A percentile compares a stretch with the other conserved stretches of the same genome.
phyloP scores from a whole-genome alignment of 352 stramenopile species.

The Phytophthora brassicae region DNA sequence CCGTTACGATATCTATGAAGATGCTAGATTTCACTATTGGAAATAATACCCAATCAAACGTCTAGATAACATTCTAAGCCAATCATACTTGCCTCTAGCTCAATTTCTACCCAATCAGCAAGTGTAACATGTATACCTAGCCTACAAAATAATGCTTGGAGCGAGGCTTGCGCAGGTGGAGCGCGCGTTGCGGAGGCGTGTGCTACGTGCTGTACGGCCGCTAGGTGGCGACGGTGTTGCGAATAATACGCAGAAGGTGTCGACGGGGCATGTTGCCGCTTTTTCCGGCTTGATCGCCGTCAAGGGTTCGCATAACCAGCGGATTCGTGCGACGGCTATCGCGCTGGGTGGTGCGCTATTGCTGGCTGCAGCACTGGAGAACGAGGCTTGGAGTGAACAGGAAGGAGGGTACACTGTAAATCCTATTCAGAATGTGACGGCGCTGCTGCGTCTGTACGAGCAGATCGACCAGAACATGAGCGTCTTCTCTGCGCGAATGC shows the following conservation, averaged over 20 bases:
- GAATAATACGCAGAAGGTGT: neutral
- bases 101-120: too few species aligned
- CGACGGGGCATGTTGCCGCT: neutral
- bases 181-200: slow-evolving; percentile 10
- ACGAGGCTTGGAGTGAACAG: slow-evolving; percentile 27
- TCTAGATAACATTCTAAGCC: too few species aligned
- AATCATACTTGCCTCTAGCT: too few species aligned
- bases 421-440: slow-evolving; percentile 70
- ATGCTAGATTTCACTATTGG: too few species aligned
- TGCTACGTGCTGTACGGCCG: slow-evolving; percentile 9
- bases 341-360: slow-evolving; percentile 9
- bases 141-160: too few species aligned
- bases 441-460: slow-evolving; percentile 73
- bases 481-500: slow-evolving; percentile 67
- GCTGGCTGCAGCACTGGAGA: slow-evolving; percentile 8
- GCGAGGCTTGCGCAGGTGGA: slow-evolving; percentile 2
- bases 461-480: slow-evolving; percentile 88
- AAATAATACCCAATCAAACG: too few species aligned
- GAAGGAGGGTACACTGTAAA: slow-evolving; percentile 52
- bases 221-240: neutral
- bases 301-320: slow-evolving; percentile 2
- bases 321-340: neutral
- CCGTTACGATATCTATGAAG: too few species aligned
- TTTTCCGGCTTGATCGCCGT: slow-evolving; percentile 13
- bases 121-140: too few species aligned